Base-by-base conservation (phyloP, 768 basidiomycete species). In the Fomitopsis serialis region DNA sequence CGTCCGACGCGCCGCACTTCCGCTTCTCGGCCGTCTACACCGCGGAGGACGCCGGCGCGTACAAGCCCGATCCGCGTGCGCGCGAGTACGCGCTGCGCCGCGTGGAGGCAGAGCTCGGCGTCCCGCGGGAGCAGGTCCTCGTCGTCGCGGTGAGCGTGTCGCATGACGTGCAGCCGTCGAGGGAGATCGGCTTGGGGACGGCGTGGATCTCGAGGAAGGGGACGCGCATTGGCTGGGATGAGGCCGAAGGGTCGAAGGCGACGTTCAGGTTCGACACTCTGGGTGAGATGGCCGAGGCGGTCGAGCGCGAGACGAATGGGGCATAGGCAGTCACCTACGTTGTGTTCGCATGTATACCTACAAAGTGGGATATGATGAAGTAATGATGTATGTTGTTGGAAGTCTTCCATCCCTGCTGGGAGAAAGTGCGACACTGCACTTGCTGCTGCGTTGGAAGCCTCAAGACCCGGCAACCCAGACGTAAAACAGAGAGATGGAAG, bases 11-110 rank as follows among this genome's bases (percentile, higher is more conserved):
- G 36, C 48, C 35, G n/a, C 34, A 53, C 37, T 86, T 85, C 23
- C 77, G 81, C 1, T 90, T 90, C 66, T 78, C 80, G 24, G 73
- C 81, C 48, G 71, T 87, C 51, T 70, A 85, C 59, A 89, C 87
- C 8, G 87, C 89, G 5, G 79, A 90, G 63, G 85, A 87, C 57
- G 77, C 80, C 4, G 79, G 80, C n/a, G 79, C 79, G 34, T 90
- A 89, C 69, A 90, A 89, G 63, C 89, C 85, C 21, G 76, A 79
- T 7, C 71, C 75, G 6, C 74, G 72, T 9, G 82, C 81, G 50
- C 82, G 85, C 65, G 62, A 72, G 48, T 70, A 74, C 22, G 77
- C 73, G 35, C 68, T 87, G 32, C 70, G 74, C 48, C 74, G 70
- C 48, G 55, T 67, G 29, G 54, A 63, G 48, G 57, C 56, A 17